These are phyloP conservation scores for Luffa aegyptiaca DNA, from an alignment of 306 rosid species.

Conservation along the genomic window DNA sequence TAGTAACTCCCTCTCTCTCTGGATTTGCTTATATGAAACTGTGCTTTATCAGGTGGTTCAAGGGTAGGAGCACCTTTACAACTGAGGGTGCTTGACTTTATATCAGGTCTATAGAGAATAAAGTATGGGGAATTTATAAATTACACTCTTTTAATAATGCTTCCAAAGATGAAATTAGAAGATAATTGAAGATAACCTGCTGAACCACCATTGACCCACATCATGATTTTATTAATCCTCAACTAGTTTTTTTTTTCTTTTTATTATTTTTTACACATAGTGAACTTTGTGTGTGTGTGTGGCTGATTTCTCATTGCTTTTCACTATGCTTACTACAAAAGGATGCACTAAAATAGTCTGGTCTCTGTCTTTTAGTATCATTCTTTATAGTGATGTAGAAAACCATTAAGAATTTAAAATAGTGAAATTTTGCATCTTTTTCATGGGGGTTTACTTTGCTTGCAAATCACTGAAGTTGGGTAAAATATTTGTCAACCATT, in stretches of 20 bases:
- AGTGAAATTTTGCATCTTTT: slow-evolving; percentile 9
- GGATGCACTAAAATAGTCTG: slow-evolving; percentile 7
- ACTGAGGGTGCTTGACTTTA: slow-evolving; percentile 15
- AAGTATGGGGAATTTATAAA: slow-evolving; percentile 12
- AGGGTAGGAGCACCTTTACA: slow-evolving; percentile 35
- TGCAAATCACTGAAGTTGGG: slow-evolving; percentile 1
- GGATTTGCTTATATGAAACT: slow-evolving; percentile 7
- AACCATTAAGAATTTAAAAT: slow-evolving; percentile 7
- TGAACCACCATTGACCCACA: slow-evolving; percentile 34
- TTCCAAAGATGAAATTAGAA: slow-evolving; percentile 28
- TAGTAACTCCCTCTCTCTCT: slow-evolving; percentile 14
- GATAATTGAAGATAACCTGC: slow-evolving; percentile 15
- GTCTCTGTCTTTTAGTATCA: slow-evolving; percentile 13
- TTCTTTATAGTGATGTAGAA: background rate
- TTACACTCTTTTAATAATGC: slow-evolving; percentile 24
- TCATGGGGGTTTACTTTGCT: slow-evolving; percentile 18
- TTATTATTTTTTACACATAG: background rate
- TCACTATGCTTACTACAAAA: slow-evolving; percentile 9
- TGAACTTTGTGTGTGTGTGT: background rate
- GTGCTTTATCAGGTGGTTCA: slow-evolving; percentile 28
- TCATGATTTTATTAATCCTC: slow-evolving; percentile 11
- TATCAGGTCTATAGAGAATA: slow-evolving; percentile 16
- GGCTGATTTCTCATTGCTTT: slow-evolving; percentile 24
- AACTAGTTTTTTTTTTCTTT: background rate
- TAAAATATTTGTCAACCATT: background rate